These are phyloP conservation scores for Aquilaria sinensis DNA, from an alignment of 345 rosid genomes.

Conservation along the genomic window DNA sequence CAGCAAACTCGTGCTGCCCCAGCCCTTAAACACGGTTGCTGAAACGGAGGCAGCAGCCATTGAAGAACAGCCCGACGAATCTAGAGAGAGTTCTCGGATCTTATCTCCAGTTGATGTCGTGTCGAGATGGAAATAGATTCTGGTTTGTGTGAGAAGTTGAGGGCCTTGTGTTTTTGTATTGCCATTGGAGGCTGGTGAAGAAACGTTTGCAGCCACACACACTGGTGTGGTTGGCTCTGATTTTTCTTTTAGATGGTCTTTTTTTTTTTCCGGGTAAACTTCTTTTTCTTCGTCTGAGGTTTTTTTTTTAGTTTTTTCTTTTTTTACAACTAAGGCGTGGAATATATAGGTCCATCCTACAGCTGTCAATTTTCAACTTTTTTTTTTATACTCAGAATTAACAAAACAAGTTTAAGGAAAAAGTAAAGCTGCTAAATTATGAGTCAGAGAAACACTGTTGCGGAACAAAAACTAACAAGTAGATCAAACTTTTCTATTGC, in stretches of 20 bases:
- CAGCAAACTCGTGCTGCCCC: conserved; percentile 34
- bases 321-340: too few species aligned
- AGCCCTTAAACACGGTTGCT: conserved; percentile 40
- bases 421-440: too few species aligned
- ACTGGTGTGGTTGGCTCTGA: conserved; percentile 21
- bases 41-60: conserved; percentile 43
- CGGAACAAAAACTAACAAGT: too few species aligned
- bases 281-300: too few species aligned
- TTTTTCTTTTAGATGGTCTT: conserved; percentile 8
- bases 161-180: conserved; percentile 22
- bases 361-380: too few species aligned
- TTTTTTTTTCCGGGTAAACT: too few species aligned
- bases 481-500: too few species aligned
- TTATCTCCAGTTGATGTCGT: background rate
- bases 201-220: conserved; percentile 38
- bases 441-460: too few species aligned
- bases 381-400: too few species aligned
- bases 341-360: too few species aligned
- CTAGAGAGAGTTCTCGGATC: conserved; percentile 8
- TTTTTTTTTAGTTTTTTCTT: too few species aligned
- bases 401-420: too few species aligned
- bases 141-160: conserved; percentile 1
- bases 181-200: conserved; percentile 17
- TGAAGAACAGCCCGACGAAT: background rate
- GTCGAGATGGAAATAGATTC: background rate